A percentile compares a stretch with the other conserved stretches of the same genome.
Evolutionary conservation across 306 rosid species (phyloP).

Genomic region (Cyclanthera cordifolia): DNA sequence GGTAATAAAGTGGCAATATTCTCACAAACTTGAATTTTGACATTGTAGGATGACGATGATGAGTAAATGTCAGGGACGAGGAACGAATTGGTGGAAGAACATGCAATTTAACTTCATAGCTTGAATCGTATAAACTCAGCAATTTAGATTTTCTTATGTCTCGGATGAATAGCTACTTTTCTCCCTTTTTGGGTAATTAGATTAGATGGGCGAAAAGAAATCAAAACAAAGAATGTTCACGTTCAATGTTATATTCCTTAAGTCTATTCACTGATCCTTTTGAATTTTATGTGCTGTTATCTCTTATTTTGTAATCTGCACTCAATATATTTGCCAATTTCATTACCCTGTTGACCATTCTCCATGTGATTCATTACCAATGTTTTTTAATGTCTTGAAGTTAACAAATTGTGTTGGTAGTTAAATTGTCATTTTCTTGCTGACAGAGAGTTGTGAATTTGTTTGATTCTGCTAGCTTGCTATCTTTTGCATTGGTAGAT

Average conservation of each 20-base stretch:
- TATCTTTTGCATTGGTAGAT: neutral
- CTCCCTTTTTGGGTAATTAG: conserved; percentile 2
- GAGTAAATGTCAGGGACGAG: conserved; percentile 20
- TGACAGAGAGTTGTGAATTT: neutral
- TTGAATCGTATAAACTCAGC: conserved; percentile 7
- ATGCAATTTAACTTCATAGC: conserved; percentile 3
- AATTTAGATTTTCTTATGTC: conserved; percentile 14
- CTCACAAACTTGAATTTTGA: neutral
- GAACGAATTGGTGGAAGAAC: neutral
- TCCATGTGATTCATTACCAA: neutral
- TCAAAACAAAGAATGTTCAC: neutral
- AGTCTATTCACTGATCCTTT: neutral
- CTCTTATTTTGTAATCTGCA: neutral
- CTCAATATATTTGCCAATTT: neutral
- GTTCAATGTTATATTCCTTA: conserved; percentile 5
- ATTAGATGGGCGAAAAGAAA: conserved; percentile 2
- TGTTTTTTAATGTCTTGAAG: neutral
- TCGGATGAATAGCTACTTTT: conserved; percentile 4
- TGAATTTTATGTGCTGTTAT: neutral
- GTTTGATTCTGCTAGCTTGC: neutral
- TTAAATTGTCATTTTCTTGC: neutral
- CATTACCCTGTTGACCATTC: neutral
- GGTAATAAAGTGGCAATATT: too few species aligned
- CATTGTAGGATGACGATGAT: conserved; percentile 48
- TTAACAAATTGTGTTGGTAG: too few species aligned